Evolutionary conservation across 306 rosid genomes (phyloP).

Genomic region (Phaseolus lunatus): DNA sequence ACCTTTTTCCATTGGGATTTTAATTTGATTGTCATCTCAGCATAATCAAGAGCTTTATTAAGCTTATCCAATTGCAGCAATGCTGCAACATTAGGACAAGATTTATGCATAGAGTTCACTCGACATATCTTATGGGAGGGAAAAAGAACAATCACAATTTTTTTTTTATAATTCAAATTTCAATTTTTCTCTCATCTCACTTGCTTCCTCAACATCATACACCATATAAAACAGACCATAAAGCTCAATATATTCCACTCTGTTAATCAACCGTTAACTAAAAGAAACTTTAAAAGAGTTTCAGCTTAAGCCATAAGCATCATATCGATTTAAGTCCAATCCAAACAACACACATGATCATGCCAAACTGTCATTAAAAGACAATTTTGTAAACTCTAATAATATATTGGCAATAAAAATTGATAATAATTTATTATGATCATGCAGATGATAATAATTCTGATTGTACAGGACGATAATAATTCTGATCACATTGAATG

Average conservation of each 20-base stretch:
- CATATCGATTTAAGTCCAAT: constrained; percentile 4
- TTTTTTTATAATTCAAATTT: no score
- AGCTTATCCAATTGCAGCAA: constrained; percentile 94
- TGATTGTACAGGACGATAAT: no score
- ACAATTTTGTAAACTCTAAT: background rate
- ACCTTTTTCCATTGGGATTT: constrained; percentile 99
- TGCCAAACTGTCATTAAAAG: constrained; percentile 17
- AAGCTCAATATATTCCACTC: no score
- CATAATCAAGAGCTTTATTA: constrained; percentile 92
- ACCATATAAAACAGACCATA: background rate
- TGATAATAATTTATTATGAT: no score
- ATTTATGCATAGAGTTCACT: constrained; percentile 4
- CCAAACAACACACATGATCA: background rate
- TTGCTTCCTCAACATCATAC: background rate
- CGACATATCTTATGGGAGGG: no score
- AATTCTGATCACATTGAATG: no score
- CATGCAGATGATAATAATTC: no score
- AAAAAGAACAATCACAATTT: no score
- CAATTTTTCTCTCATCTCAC: no score
- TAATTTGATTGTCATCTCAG: constrained; percentile 85
- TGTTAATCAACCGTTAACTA: background rate
- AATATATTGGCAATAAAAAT: no score
- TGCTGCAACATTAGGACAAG: constrained; percentile 73
- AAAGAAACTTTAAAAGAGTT: constrained; percentile 5
- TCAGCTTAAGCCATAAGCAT: background rate